Evolutionary conservation across 2,329 filamentous ascomycete species (phyloP), one percentile per base, ranked within the genome.

Genomic region (Grosmannia penicillata): DNA sequence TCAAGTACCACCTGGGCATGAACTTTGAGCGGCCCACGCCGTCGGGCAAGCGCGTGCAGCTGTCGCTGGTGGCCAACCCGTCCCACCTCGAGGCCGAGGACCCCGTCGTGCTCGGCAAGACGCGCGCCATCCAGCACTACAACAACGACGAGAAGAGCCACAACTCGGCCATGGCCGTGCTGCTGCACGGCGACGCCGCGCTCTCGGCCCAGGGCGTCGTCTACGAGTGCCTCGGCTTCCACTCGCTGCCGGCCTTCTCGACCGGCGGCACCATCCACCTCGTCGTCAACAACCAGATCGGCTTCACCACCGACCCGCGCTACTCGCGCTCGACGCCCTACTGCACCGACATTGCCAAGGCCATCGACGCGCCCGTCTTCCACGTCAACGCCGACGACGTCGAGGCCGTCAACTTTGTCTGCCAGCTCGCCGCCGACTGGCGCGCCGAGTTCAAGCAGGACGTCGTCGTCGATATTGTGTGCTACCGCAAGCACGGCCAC

Each of bases 1-100:
- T 98, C 62, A 98, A 98, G 65, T 98, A 98, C 67, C 91, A 98
- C 67, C 69, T 98, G 53, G 91, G 91, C 56, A 98, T 98, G 91
- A 98, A 98, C 70, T 98, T 98, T 51, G 91, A 98, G 68, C 85
- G 91, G 46, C 91, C 91, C 39, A 98, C 91, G 9, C 91, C 91
- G 42, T 96, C 89, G 31, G 91, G 91, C 52, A 96, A 96, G 75
- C 91, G 91, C 47, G 91, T 98, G n/a, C 91, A 98, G 67, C 77
- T 98, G 39, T 98, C 91, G 45, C 76, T 98, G 36, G 91, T 98
- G 43, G 91, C 91, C 64, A 98, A 98, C 62, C 91, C 91, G 28
- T 98, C 91, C 40, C 91, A 98, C 70, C 68, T 98, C 54, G 91
- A 98, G 65, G 91, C 91, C 36, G 91, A 98, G 62, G 91, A 98